phyloP scores from a whole-genome alignment of 2,329 filamentous ascomycete species.

The Corinectria fuckeliana region DNA sequence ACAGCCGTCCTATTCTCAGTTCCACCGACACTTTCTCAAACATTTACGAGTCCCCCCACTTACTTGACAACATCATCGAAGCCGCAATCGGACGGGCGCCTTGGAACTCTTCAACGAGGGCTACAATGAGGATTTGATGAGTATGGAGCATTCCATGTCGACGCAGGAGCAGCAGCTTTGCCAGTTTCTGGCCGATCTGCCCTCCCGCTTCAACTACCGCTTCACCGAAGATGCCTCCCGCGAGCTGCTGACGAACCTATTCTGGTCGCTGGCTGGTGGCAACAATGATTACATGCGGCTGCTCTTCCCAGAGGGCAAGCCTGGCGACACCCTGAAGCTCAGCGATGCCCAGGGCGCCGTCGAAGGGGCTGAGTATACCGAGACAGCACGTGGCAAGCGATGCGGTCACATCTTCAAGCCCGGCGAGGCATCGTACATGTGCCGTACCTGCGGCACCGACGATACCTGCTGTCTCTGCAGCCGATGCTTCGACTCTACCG shows the following conservation, averaged over 20 bases:
- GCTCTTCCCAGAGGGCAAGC: constrained; percentile 81
- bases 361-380: constrained; percentile 93
- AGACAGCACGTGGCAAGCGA: constrained; percentile 87
- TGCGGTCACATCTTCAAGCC: constrained; percentile 97
- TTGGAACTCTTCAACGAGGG: constrained; percentile 17
- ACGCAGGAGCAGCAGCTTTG: constrained; percentile 84
- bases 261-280: constrained; percentile 83
- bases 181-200: constrained; percentile 79
- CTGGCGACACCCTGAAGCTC: constrained; percentile 74
- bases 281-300: constrained; percentile 75
- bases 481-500: constrained; percentile 92
- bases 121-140: constrained; percentile 40
- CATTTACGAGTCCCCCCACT: constrained; percentile 28
- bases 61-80: constrained; percentile 36
- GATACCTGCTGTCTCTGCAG: constrained; percentile 96
- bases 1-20: constrained; percentile 16
- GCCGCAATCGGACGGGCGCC: constrained; percentile 19
- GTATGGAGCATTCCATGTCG: constrained; percentile 62
- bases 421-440: constrained; percentile 92
- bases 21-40: constrained; percentile 31
- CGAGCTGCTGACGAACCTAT: constrained; percentile 79
- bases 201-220: constrained; percentile 73
- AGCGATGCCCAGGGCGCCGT: constrained; percentile 89
- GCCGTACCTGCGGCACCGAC: constrained; percentile 91
- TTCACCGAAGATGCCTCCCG: constrained; percentile 75